Base-by-base conservation (phyloP, 129 eudicot genomes). In the Rutidosis leptorrhynchoides region DNA sequence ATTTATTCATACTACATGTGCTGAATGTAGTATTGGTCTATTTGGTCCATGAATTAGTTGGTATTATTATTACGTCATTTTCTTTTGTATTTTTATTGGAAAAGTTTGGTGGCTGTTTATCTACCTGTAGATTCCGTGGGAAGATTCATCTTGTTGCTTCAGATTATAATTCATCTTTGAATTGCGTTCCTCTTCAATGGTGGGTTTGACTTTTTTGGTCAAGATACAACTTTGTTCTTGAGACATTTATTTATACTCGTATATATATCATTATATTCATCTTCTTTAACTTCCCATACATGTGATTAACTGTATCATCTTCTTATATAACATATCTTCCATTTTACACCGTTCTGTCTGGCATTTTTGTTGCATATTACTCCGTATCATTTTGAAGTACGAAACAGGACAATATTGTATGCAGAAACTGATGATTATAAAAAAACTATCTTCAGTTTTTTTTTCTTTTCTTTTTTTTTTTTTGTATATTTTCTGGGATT, bases 151-250 rank as follows among this genome's bases (percentile, higher is more conserved):
- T 65, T 46, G 37, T 1, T 29, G 27, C 43, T 64, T 48, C 35
- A 7, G 40, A 42, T 46, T 11, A 1, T 37, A 37, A 9, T 37
- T 33, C 4, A 45, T 22, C 43, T 42, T 42, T 46, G 45, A 46
- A 48, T 15, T 26, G 11, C 11, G 27, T 65, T 27, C 59, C 59
- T 29, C 49, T 51, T 45, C 60, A n/a, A 66, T 51, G 48, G 71
- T 66, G 60, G 71, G 71, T 66, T 66, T 17, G 71, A 66, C 60
- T 51, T 66, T n/a, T 49, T 65, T 62, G 7, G 25, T 21, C 20
- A 65, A 46, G 58, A 65, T 27, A 28, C 70, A 48, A 48, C 37
- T 15, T 65, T 61, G 28, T 61, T 61, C 46, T 32, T n/a, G 24
- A 26, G 17, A 40, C 57, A n/a, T n/a, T 43, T 64, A 14, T 45